Conservation (phyloP, 2,329 filamentous ascomycete species). For the Lachnellula suecica region DNA sequence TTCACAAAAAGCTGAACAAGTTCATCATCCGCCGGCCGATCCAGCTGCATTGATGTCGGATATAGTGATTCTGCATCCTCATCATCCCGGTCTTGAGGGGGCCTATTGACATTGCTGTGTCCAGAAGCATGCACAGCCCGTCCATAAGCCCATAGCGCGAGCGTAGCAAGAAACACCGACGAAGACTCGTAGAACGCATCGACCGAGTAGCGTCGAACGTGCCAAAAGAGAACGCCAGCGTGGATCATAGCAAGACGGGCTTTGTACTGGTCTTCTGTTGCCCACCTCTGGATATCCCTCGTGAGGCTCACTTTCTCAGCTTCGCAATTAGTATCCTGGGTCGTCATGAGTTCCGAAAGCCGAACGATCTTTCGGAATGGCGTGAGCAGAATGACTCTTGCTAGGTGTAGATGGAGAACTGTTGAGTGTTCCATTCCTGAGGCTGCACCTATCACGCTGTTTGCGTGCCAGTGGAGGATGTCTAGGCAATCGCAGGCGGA, state of each 20-base stretch:
- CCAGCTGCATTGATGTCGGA: slow-evolving; percentile 49
- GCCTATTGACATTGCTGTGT: background rate
- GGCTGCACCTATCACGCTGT: slow-evolving; percentile 37
- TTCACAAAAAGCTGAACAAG: slow-evolving; percentile 56
- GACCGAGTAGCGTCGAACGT: slow-evolving; percentile 48
- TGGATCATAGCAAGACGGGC: slow-evolving; percentile 56
- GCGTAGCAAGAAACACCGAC: slow-evolving; percentile 43
- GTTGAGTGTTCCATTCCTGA: slow-evolving; percentile 43
- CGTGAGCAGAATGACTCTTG: slow-evolving; percentile 40
- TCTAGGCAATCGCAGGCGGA: slow-evolving; percentile 42
- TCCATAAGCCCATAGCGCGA: slow-evolving; percentile 46
- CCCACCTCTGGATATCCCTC: slow-evolving; percentile 45
- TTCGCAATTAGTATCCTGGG: background rate
- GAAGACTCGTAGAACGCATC: slow-evolving; percentile 48
- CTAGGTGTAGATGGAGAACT: slow-evolving; percentile 41
- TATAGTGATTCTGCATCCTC: slow-evolving; percentile 24
- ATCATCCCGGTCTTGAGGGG: slow-evolving; percentile 5
- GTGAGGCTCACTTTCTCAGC: slow-evolving; percentile 26
- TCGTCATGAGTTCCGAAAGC: slow-evolving; percentile 15
- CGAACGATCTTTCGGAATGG: slow-evolving; percentile 31
- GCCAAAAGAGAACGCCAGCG: slow-evolving; percentile 51
- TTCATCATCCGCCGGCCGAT: slow-evolving; percentile 57
- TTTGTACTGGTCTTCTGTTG: slow-evolving; percentile 51
- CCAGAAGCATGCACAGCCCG: slow-evolving; percentile 10
- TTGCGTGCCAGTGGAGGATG: slow-evolving; percentile 43